Percentiles rank a stretch among this genome's conserved stretches.
Evolutionary conservation across 176 grass and related monocot genomes (phyloP).

Genomic region (Cenchrus americanus): DNA sequence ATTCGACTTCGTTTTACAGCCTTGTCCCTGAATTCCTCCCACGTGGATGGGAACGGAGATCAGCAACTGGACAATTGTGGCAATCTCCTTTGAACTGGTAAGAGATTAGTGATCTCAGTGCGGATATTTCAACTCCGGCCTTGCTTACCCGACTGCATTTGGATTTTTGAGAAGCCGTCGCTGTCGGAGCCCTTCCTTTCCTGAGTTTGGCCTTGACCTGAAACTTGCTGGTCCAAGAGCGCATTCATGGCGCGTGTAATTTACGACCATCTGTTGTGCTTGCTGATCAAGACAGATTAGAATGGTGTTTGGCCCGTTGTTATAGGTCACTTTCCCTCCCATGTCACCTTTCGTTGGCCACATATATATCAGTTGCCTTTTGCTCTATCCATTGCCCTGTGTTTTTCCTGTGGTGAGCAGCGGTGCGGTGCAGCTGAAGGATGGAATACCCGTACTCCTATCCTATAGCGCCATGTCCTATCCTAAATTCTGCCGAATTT

Average conservation of each 20-base stretch:
- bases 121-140: conserved; percentile 39
- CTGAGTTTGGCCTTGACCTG: conserved; percentile 54
- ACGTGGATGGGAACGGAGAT: conserved; percentile 31
- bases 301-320: conserved; percentile 35
- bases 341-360: conserved; percentile 33
- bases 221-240: conserved; percentile 44
- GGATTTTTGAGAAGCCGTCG: conserved; percentile 32
- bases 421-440: conserved; percentile 30
- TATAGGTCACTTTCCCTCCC: conserved; percentile 47
- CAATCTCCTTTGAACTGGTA: conserved; percentile 47
- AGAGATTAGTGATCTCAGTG: conserved; percentile 23
- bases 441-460: conserved; percentile 22
- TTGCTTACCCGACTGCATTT: conserved; percentile 29
- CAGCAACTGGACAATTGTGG: conserved; percentile 39
- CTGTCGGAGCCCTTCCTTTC: conserved; percentile 37
- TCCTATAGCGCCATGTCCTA: neutral
- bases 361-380: neutral
- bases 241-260: conserved; percentile 50
- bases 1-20: conserved; percentile 5
- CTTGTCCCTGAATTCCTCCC: conserved; percentile 41
- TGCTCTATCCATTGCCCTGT: conserved; percentile 27
- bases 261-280: conserved; percentile 40
- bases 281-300: conserved; percentile 21
- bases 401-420: conserved; percentile 11
- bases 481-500: conserved; percentile 1